A percentile compares a stretch with the other conserved stretches of the same genome.
Evolutionary conservation across 768 basidiomycete species (phyloP).

Genomic region (Kwoniella bestiolae): DNA sequence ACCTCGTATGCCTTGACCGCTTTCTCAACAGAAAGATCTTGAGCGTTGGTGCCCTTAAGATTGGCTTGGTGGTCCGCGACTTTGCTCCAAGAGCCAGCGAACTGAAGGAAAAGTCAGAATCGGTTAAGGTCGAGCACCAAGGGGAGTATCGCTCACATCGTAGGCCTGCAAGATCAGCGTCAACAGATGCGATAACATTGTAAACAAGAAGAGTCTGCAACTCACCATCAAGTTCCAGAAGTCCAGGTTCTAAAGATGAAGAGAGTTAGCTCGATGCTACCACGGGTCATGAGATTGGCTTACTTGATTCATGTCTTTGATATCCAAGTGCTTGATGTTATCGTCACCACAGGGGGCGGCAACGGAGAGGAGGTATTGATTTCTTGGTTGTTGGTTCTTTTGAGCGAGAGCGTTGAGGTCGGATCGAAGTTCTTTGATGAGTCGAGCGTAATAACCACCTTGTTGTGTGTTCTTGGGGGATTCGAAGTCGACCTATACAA

Average conservation of each 20-base stretch:
- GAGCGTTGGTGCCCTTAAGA: constrained; percentile 68
- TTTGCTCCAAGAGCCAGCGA: constrained; percentile 74
- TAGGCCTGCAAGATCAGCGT: constrained; percentile 34
- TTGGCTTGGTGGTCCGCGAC: constrained; percentile 76
- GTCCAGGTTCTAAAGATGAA: constrained; percentile 64
- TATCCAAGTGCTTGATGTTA: constrained; percentile 76
- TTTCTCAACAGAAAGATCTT: constrained; percentile 64
- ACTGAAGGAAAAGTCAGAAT: constrained; percentile 56
- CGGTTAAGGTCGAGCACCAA: neutral
- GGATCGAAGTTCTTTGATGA: constrained; percentile 73
- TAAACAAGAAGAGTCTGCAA: neutral
- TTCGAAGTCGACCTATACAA: constrained; percentile 67
- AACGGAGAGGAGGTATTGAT: constrained; percentile 66
- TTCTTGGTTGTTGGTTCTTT: constrained; percentile 66
- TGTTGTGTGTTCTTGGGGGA: constrained; percentile 80
- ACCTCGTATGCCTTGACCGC: constrained; percentile 73
- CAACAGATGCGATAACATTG: neutral
- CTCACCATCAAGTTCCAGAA: constrained; percentile 96
- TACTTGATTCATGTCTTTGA: constrained; percentile 77
- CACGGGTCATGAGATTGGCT: neutral
- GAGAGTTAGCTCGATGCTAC: neutral
- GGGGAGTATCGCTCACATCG: constrained; percentile 40
- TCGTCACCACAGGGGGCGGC: constrained; percentile 90
- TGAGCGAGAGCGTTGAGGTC: constrained; percentile 76
- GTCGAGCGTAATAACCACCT: constrained; percentile 78